Evolutionary conservation across 1,284 basidiomycete species (phyloP), one percentile per base, ranked within the genome.

Genomic region (Cutaneotrichosporon sp.): DNA sequence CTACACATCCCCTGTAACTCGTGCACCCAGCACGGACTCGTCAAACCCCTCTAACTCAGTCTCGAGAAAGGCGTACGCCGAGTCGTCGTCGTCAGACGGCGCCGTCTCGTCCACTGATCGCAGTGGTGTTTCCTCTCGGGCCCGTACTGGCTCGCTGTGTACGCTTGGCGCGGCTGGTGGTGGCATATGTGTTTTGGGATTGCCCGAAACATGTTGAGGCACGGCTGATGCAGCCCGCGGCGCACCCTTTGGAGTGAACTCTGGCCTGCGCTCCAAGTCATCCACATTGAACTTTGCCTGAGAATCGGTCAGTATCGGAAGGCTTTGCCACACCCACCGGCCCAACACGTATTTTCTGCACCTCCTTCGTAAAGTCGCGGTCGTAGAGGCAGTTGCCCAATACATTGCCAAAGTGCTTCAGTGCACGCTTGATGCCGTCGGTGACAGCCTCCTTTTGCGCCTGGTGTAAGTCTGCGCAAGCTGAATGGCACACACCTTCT

Each of bases 401-500:
- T 1, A 97, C 77, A 68, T 93, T 94, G 46, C 96, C 94, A 71
- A 98, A 98, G 61, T 85, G 90, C 46, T 90, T 82, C 18, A 98
- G 78, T 0, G 90, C 83, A 34, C 94, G 84, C 75, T 98, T 98
- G 43, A 94, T 77, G 0, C 82, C 93, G 65, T 98, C 94, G 0
- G 94, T 98, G 0, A 97, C 87, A 0, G 96, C 92, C 70, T 97
- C 94, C 69, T 98, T 98, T 80, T 96, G 94, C 65, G 88, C 90
- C 91, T 97, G 64, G 18, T 10, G 40, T 43, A 20, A 51, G 58
- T n/a, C 8, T 5, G 10, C 26, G 10, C 10, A 30, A 30, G 26
- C 21, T 13, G 21, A 21, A 21, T 38, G 12, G 5, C 20, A 64
- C 81, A 39, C 53, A 92, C 94, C 83, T 98, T 98, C 67, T 97